phyloP scores from a whole-genome alignment of 78 protist genomes.

The Dictyostelium firmibasis region DNA sequence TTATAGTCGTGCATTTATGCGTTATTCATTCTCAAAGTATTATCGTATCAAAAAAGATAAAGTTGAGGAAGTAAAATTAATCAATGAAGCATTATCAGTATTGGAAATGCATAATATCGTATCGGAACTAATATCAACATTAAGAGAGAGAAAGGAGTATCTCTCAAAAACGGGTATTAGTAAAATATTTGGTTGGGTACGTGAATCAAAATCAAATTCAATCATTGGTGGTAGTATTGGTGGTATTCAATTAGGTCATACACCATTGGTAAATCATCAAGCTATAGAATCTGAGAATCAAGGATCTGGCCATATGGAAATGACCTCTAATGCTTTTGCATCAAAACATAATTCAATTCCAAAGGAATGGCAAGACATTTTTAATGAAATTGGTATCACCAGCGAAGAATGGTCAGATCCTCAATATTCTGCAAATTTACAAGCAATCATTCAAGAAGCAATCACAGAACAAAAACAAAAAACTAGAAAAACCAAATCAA shows the following conservation, averaged over 20 bases:
- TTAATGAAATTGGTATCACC: conserved; percentile 57
- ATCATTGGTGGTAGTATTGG: neutral
- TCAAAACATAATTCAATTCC: neutral
- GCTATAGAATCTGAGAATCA: neutral
- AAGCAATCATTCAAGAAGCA: conserved; percentile 12
- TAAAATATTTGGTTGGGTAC: neutral
- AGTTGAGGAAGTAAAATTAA: neutral
- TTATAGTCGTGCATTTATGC: conserved; percentile 13
- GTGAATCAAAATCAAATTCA: neutral
- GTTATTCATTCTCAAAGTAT: conserved; percentile 36
- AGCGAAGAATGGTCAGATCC: conserved; percentile 36
- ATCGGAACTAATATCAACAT: conserved; percentile 12
- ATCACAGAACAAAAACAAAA: neutral
- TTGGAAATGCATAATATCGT: conserved; percentile 39
- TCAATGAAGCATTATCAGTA: neutral
- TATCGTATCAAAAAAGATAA: conserved; percentile 40
- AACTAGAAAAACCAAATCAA: neutral
- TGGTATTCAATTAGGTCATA: neutral
- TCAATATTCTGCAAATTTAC: neutral
- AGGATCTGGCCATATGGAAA: conserved; percentile 36
- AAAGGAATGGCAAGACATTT: conserved; percentile 48
- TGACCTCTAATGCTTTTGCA: neutral
- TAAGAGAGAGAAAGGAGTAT: neutral
- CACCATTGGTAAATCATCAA: neutral
- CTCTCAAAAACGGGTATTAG: conserved; percentile 30